Base-by-base conservation (phyloP, 202 grass and related monocot species). In the Schoenoplectus tabernaemontani region DNA sequence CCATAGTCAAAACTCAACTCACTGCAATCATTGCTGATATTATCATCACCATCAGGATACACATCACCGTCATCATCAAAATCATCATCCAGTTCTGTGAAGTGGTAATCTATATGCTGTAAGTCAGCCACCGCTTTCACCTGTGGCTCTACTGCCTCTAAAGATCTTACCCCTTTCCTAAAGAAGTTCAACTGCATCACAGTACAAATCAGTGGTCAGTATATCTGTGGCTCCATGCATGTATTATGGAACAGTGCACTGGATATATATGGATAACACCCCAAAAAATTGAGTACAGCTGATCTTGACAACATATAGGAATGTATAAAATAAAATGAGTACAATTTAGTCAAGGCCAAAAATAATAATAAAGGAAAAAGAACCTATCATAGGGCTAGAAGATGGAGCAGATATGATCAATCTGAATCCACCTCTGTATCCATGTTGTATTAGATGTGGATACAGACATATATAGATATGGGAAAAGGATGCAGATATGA, bases 41-140 rank as follows among this genome's bases (percentile, higher is more conserved):
- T 86, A 85, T 91, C 87, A 85, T 85, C 77, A 54, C 83, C 88
- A 60, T 84, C 86, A 73, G 84, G 83, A 83, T 87, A 74, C 39
- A 87, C 84, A 1, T 94, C 90, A 39, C 90, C 87, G 57, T 93
- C 87, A 1, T 92, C 87, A 64, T 93, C 87, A 12, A 76, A 42
- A 71, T 97, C 95, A 81, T 98, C 91, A 24, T 94, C 96, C 48
- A 95, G 90, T 84, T 86, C 92, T 79, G 85, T 89, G 76, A 99
- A 99, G 22, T 92, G 90, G 90, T 99, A 93, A 75, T 99, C 90
- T 46, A 99, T 99, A 86, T 91, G 92, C 51, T 95, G 91, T 23
- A 87, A 86, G 83, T 98, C 91, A 65, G 96, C 96, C 73, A 89
- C 88, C 23, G 88, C 64, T 83, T 46, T 92, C 77, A 99, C 92